A percentile compares a stretch with the other conserved stretches of the same genome.
Evolutionary conservation across 805 yeast genomes (phyloP).

Genomic region (Dipodascopsis tothii): DNA sequence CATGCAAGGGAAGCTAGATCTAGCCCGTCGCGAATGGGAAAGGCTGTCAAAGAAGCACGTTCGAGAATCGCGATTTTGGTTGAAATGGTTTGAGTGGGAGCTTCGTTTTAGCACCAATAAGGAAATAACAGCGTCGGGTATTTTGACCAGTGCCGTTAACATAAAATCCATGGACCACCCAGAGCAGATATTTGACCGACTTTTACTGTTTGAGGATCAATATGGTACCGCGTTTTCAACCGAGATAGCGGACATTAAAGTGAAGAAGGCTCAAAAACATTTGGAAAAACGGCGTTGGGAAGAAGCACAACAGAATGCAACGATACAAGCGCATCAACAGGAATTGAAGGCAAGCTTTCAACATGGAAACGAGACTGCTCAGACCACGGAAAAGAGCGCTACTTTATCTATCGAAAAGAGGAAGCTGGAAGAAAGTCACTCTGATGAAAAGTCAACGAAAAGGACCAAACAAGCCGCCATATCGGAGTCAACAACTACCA

Average conservation of each 20-base stretch:
- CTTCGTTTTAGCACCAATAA: constrained; percentile 27
- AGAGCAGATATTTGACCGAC: constrained; percentile 42
- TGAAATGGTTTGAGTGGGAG: constrained; percentile 39
- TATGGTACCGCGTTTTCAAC: constrained; percentile 30
- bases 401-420: neutral
- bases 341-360: constrained; percentile 6
- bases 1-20: neutral
- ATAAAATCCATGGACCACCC: constrained; percentile 41
- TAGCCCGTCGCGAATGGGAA: constrained; percentile 16
- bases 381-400: constrained; percentile 4
- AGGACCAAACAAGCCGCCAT: constrained; percentile 13
- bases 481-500: constrained; percentile 34
- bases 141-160: constrained; percentile 34
- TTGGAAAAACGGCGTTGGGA: constrained; percentile 12
- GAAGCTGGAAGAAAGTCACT: neutral
- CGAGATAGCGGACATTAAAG: constrained; percentile 26
- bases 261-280: constrained; percentile 27
- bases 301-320: constrained; percentile 5
- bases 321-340: neutral
- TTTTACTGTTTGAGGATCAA: constrained; percentile 35
- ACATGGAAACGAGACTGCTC: too few relatives aligned
- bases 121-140: constrained; percentile 23
- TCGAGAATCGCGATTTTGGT: constrained; percentile 43
- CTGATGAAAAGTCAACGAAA: neutral
- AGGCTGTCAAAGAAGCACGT: constrained; percentile 28